These are phyloP conservation scores for Vishniacozyma victoriae DNA, from an alignment of 768 basidiomycete genomes.

Conservation along the genomic window DNA sequence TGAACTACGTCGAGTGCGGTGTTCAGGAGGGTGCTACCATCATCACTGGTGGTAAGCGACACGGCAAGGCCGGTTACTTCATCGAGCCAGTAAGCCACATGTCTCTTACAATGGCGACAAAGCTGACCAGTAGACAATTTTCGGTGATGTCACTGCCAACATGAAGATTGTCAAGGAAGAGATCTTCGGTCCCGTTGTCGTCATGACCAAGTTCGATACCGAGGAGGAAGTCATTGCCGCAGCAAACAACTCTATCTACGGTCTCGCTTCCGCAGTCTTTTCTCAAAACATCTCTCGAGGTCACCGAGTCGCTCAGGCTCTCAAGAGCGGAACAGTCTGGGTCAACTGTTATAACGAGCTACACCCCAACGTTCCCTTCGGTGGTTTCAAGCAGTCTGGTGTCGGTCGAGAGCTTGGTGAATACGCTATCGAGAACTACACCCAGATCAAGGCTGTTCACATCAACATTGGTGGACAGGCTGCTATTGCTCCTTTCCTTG, in stretches of 20 bases:
- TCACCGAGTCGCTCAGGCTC: conserved; percentile 61
- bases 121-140: conserved; percentile 54
- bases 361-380: conserved; percentile 80
- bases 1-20: conserved; percentile 73
- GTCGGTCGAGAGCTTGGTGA: conserved; percentile 76
- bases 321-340: conserved; percentile 67
- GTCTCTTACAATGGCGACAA: not conserved
- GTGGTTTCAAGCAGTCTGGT: conserved; percentile 78
- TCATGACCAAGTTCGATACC: conserved; percentile 72
- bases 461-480: conserved; percentile 23
- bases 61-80: conserved; percentile 73
- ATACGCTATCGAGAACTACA: conserved; percentile 62
- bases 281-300: conserved; percentile 70
- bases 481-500: no score
- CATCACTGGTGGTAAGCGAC: conserved; percentile 60
- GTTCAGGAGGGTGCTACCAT: conserved; percentile 63
- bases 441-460: conserved; percentile 62
- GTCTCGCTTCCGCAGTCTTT: conserved; percentile 74
- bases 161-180: conserved; percentile 82
- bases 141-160: conserved; percentile 61
- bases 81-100: conserved; percentile 52
- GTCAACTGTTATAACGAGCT: conserved; percentile 49
- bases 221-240: conserved; percentile 66
- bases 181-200: conserved; percentile 94
- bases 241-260: conserved; percentile 84